Conservation (phyloP, 2,329 filamentous ascomycete genomes). For the Saccharata proteae region DNA sequence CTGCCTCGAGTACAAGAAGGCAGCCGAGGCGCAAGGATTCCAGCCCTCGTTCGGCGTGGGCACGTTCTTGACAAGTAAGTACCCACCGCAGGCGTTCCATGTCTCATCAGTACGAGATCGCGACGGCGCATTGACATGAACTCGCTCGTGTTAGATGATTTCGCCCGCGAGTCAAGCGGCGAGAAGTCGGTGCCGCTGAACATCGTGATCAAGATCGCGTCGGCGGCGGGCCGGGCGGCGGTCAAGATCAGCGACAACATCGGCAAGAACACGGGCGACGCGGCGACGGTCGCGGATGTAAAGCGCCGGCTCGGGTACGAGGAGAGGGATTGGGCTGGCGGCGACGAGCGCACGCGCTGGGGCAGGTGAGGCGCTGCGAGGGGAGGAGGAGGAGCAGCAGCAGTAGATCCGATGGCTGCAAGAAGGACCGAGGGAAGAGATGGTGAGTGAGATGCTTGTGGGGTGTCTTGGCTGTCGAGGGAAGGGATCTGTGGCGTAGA, state of each 20-base stretch:
- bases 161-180: constrained; percentile 50
- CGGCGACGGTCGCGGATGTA: constrained; percentile 63
- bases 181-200: constrained; percentile 86
- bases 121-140: constrained; percentile 9
- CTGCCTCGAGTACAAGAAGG: constrained; percentile 79
- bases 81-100: constrained; percentile 2
- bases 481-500: too few species aligned
- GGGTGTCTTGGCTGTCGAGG: too few species aligned
- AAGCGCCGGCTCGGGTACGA: constrained; percentile 78
- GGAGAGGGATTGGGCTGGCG: constrained; percentile 71
- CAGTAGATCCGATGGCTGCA: too few species aligned
- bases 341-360: constrained; percentile 78
- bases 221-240: constrained; percentile 66
- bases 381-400: too few species aligned
- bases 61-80: constrained; percentile 74
- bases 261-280: constrained; percentile 89
- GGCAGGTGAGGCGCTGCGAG: constrained; percentile 30
- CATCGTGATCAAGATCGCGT: constrained; percentile 94
- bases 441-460: too few species aligned
- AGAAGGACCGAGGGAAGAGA: too few species aligned
- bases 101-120: too few species aligned
- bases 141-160: constrained; percentile 53
- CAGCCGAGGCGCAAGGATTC: constrained; percentile 70
- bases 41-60: constrained; percentile 85
- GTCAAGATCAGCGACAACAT: constrained; percentile 86